Conservation (phyloP, 805 yeast species). For the Alloascoidea hylecoeti region DNA sequence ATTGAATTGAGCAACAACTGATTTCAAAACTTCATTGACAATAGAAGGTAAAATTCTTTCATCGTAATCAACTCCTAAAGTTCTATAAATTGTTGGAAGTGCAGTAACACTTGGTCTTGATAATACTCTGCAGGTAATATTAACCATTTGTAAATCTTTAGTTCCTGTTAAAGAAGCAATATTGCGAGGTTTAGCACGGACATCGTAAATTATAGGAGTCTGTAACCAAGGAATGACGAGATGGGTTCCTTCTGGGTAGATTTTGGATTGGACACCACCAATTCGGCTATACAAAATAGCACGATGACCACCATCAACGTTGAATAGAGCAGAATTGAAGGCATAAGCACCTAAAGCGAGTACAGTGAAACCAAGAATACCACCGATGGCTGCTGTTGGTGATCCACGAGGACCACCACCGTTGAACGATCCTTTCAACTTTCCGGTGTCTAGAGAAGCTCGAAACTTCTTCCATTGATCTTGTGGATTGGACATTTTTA, state of each 20-base stretch:
- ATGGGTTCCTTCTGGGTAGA: constrained; percentile 92
- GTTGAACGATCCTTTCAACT: not conserved
- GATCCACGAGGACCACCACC: not conserved
- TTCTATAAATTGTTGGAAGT: constrained; percentile 77
- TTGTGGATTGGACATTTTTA: constrained; percentile 1
- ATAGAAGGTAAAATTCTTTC: constrained; percentile 97
- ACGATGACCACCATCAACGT: constrained; percentile 98
- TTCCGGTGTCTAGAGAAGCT: not conserved
- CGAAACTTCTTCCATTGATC: not conserved
- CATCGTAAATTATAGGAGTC: constrained; percentile 84
- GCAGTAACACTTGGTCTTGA: constrained; percentile 73
- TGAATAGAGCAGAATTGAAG: constrained; percentile 2
- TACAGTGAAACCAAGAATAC: not conserved
- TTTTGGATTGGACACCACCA: constrained; percentile 69
- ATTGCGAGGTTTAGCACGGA: constrained; percentile 93
- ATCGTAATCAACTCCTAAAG: constrained; percentile 89
- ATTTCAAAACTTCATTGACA: constrained; percentile 91
- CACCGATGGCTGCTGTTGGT: not conserved
- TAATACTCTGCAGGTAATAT: constrained; percentile 95
- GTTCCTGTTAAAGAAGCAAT: constrained; percentile 96
- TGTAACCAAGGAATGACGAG: constrained; percentile 90
- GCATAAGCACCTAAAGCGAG: constrained; percentile 1
- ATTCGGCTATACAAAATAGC: constrained; percentile 88
- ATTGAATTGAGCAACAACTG: constrained; percentile 96
- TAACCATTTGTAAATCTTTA: constrained; percentile 97